These are phyloP conservation scores for Termitomyces sp. DNA, from an alignment of 768 basidiomycete species.

Conservation along the genomic window DNA sequence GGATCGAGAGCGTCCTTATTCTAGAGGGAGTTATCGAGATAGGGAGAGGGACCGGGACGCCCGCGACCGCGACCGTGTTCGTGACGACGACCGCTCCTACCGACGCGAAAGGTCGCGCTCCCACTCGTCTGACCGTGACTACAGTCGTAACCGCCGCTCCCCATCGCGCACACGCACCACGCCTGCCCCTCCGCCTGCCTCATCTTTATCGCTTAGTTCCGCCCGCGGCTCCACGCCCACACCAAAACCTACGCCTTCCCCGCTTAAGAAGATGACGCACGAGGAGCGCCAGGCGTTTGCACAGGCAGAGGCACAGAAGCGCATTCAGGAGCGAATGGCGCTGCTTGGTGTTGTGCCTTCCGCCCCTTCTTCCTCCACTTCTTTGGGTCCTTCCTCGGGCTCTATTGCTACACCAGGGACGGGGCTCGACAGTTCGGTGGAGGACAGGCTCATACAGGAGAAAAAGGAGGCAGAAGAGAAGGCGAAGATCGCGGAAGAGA, in stretches of 20 bases:
- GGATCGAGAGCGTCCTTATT: constrained; percentile 21
- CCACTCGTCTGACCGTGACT: not conserved
- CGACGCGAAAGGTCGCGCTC: constrained; percentile 25
- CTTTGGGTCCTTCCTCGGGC: not conserved
- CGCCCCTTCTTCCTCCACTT: constrained; percentile 29
- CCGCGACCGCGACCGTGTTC: constrained; percentile 23
- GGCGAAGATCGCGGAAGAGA: constrained; percentile 68
- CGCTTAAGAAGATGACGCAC: constrained; percentile 74
- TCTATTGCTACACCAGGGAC: not conserved
- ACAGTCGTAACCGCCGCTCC: constrained; percentile 20
- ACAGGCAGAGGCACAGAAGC: constrained; percentile 73
- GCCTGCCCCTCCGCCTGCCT: constrained; percentile 46
- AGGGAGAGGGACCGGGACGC: constrained; percentile 19
- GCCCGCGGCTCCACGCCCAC: constrained; percentile 47
- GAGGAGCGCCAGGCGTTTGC: constrained; percentile 79
- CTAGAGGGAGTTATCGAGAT: constrained; percentile 16
- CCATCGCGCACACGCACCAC: constrained; percentile 45
- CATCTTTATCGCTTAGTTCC: constrained; percentile 10
- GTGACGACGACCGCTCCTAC: constrained; percentile 31
- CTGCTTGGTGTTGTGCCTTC: constrained; percentile 70
- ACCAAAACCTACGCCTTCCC: constrained; percentile 49
- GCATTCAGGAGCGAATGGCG: constrained; percentile 80
- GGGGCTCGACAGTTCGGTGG: constrained; percentile 70
- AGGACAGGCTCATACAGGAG: constrained; percentile 80
- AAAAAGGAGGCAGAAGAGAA: constrained; percentile 91